Evolutionary conservation across 2,329 filamentous ascomycete species (phyloP), one percentile per base, ranked within the genome.

Genomic region (Fusarium palustre): DNA sequence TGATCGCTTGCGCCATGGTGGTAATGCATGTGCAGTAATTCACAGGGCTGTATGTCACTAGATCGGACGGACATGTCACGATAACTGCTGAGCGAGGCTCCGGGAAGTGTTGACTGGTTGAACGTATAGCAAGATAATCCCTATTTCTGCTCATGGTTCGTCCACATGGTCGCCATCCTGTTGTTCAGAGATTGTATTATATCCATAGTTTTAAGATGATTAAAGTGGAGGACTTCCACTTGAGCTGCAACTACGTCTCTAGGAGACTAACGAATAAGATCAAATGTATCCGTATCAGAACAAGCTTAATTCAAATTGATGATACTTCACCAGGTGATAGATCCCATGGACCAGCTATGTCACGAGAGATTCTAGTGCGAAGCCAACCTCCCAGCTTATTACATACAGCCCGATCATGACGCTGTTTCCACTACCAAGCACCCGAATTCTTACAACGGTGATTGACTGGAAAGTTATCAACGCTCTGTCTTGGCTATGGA

Each of bases 21-120:
- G 20, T 38, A 18, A 36, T 48, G 5, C n/a, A 52, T 54, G 38
- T 54, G 42, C 8, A 36, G 33, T 4, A 46, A 45, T 41, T 60
- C 54, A 56, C 66, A 59, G 43, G 28, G 33, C 31, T 48, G 38
- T 36, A 67, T 41, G 46, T 53, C 47, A 69, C 47, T 52, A 15
- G 33, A 33, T 30, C 22, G 16, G 9, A 22, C 25, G 30, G 31
- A 20, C 39, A 33, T 34, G 9, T 41, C 25, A 33, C 33, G 20
- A 36, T 22, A 46, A n/a, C 31, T 20, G 20, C 36, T 5, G 10
- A 24, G 43, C 15, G 31, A 34, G 30, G 28, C 9, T 30, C 30
- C 10, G 5, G 28, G 10, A 15, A 49, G 33, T 50, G 33, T 18
- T 10, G 25, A 50, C 33, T 20, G 13, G 31, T 9, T 7, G 10